These are phyloP conservation scores for Lobosporangium transversale DNA, from an alignment of 192 early-diverging fungal genomes.

Conservation along the genomic window DNA sequence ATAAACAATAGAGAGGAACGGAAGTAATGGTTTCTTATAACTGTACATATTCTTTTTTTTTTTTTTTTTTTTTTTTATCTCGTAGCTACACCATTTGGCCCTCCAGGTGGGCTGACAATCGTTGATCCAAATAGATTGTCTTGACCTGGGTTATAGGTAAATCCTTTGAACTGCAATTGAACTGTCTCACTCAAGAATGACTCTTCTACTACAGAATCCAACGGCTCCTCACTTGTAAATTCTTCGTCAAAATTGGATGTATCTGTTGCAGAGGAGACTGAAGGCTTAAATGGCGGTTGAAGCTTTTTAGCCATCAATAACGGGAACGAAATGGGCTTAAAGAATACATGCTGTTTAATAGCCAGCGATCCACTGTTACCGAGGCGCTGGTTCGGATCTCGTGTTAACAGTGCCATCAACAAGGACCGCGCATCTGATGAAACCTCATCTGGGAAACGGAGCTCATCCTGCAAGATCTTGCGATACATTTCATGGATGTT, in stretches of 20 bases:
- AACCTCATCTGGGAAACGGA: slow-evolving; percentile 83
- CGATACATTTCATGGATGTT: slow-evolving; percentile 95
- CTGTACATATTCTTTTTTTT: no score
- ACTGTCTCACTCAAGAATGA: slow-evolving; percentile 87
- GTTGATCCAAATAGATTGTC: slow-evolving; percentile 78
- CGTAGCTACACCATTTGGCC: no score
- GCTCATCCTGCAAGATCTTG: slow-evolving; percentile 92
- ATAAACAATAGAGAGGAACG: no score
- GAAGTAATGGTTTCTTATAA: no score
- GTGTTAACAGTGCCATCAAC: slow-evolving; percentile 77
- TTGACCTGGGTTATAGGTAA: slow-evolving; percentile 84
- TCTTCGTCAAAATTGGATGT: slow-evolving; percentile 99
- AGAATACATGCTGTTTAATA: slow-evolving; percentile 96
- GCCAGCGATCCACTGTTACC: slow-evolving; percentile 89
- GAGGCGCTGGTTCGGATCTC: slow-evolving; percentile 83
- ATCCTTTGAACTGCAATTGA: slow-evolving; percentile 95
- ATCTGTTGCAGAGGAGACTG: slow-evolving; percentile 86
- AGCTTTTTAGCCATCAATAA: slow-evolving; percentile 90
- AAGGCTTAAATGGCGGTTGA: slow-evolving; percentile 93
- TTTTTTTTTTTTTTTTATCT: no score
- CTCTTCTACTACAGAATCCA: slow-evolving; percentile 87
- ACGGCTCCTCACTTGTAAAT: slow-evolving; percentile 93
- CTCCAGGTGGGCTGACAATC: no score
- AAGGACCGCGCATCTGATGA: slow-evolving; percentile 71
- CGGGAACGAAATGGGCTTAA: slow-evolving; percentile 91